Percentiles rank a stretch among this genome's conserved stretches.
Evolutionary conservation across 768 basidiomycete genomes (phyloP).

Genomic region (Boletus pseudopeckii): DNA sequence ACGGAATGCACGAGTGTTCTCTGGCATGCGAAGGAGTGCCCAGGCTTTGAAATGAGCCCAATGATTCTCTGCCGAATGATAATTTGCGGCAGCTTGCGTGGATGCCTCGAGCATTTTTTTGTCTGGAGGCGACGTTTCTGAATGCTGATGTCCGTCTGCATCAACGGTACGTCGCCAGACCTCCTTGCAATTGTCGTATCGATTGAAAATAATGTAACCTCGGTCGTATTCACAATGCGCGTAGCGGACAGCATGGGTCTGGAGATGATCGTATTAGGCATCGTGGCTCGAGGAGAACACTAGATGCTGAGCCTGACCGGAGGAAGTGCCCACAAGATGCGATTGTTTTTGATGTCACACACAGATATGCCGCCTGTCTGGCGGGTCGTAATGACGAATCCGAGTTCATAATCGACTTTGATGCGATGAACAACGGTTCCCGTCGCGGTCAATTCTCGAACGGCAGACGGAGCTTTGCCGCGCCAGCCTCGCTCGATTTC

Average conservation of each 20-base stretch:
- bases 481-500: conserved; percentile 52
- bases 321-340: conserved; percentile 61
- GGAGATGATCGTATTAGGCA: not conserved
- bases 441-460: conserved; percentile 33
- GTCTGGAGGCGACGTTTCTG: conserved; percentile 34
- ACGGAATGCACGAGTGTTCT: conserved; percentile 50
- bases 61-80: conserved; percentile 6
- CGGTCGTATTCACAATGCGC: conserved; percentile 74
- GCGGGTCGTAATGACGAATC: conserved; percentile 58
- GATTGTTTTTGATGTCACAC: conserved; percentile 46
- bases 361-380: conserved; percentile 56
- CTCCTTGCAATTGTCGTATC: conserved; percentile 54
- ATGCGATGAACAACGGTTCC: conserved; percentile 59
- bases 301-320: conserved; percentile 36
- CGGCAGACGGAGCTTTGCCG: conserved; percentile 44
- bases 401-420: conserved; percentile 66
- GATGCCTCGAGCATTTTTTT: conserved; percentile 25
- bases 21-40: conserved; percentile 51
- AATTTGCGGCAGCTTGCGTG: conserved; percentile 14
- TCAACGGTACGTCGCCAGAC: conserved; percentile 58
- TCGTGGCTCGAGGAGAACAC: not conserved
- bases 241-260: conserved; percentile 24
- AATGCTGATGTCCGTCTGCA: conserved; percentile 23
- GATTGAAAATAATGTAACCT: conserved; percentile 72
- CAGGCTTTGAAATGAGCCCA: conserved; percentile 62